Evolutionary conservation across 2,329 filamentous ascomycete genomes (phyloP).

Genomic region (Pestalotiopsis sp.): DNA sequence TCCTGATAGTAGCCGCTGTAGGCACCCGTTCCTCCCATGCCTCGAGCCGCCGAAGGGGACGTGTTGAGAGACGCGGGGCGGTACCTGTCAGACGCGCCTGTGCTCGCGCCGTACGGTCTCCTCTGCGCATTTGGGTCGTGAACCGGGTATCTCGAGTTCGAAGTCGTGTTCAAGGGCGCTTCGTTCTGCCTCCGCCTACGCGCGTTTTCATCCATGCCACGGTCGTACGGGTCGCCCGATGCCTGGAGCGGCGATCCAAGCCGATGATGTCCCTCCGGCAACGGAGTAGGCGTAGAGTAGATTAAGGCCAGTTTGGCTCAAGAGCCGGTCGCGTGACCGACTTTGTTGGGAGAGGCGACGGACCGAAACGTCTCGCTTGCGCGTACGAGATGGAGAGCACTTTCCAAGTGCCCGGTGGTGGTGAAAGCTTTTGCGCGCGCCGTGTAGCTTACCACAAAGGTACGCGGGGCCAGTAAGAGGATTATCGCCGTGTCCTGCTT

Average conservation of each 20-base stretch:
- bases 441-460: slow-evolving; percentile 16
- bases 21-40: slow-evolving; percentile 57
- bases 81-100: slow-evolving; percentile 51
- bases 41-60: slow-evolving; percentile 48
- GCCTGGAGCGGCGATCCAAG: slow-evolving; percentile 61
- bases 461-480: slow-evolving; percentile 17
- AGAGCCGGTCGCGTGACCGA: slow-evolving; percentile 34
- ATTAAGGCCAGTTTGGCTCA: slow-evolving; percentile 63
- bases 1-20: slow-evolving; percentile 64
- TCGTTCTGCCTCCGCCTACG: slow-evolving; percentile 76
- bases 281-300: slow-evolving; percentile 62
- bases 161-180: slow-evolving; percentile 63
- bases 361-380: background rate
- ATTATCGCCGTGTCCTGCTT: slow-evolving; percentile 19
- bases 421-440: background rate
- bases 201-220: slow-evolving; percentile 79
- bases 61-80: slow-evolving; percentile 51
- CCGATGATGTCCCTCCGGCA: slow-evolving; percentile 64
- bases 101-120: slow-evolving; percentile 43
- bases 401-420: background rate
- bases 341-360: slow-evolving; percentile 11
- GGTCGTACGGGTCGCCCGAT: slow-evolving; percentile 52
- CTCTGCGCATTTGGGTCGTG: slow-evolving; percentile 51
- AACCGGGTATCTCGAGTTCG: slow-evolving; percentile 54
- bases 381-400: background rate